Conservation (phyloP, 495 filamentous ascomycete species). For the Xylaria flabelliformis region DNA sequence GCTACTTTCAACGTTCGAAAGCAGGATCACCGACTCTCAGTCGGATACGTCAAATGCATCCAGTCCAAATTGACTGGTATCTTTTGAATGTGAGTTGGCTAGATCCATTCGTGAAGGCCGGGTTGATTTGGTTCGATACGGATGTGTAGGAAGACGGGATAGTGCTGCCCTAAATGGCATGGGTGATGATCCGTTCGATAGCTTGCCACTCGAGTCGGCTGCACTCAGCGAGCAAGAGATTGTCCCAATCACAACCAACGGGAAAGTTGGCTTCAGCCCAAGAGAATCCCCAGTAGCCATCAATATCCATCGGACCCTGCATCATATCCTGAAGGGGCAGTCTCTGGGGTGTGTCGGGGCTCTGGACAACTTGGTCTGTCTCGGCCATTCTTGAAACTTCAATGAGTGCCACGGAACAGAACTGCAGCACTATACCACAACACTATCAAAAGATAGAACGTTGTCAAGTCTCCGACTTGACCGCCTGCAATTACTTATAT, state of each 20-base stretch:
- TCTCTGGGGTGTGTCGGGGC: constrained; percentile 34
- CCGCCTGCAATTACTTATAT: too few relatives aligned
- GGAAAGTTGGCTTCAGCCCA: constrained; percentile 48
- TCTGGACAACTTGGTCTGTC: constrained; percentile 39
- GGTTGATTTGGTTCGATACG: neutral
- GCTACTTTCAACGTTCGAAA: constrained; percentile 99
- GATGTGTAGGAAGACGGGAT: constrained; percentile 23
- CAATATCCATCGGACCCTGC: constrained; percentile 34
- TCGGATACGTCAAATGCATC: neutral
- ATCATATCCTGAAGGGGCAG: constrained; percentile 44
- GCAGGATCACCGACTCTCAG: constrained; percentile 87
- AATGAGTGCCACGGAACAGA: too few relatives aligned
- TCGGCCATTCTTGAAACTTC: too few relatives aligned
- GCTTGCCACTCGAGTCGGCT: constrained; percentile 46
- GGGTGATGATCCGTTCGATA: constrained; percentile 47
- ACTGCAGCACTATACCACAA: too few relatives aligned
- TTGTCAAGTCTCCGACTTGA: too few relatives aligned
- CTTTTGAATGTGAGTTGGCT: neutral
- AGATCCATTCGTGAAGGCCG: neutral
- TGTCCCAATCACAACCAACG: constrained; percentile 35
- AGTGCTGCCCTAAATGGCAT: constrained; percentile 33
- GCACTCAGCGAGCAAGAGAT: constrained; percentile 44
- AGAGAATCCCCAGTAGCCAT: constrained; percentile 52
- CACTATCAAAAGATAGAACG: too few relatives aligned
- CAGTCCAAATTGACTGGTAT: neutral